These are phyloP conservation scores for Dentipellis sp. DNA, from an alignment of 768 basidiomycete genomes.

Conservation along the genomic window DNA sequence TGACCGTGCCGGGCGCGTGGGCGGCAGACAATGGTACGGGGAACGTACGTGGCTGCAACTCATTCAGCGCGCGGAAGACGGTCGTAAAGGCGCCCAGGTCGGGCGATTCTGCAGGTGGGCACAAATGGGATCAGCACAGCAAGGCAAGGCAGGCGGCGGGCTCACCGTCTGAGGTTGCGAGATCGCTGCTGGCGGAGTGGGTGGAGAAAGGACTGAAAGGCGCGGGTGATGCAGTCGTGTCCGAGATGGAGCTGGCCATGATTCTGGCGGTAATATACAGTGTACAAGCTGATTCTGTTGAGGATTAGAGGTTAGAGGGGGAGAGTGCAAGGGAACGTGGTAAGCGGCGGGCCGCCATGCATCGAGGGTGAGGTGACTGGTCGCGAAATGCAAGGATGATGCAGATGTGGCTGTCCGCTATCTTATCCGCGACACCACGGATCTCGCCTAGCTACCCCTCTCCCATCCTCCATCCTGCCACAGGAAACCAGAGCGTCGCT, in stretches of 20 bases:
- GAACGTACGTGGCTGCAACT: conserved; percentile 37
- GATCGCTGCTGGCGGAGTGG: conserved; percentile 20
- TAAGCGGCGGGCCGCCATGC: not conserved
- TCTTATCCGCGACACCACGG: not conserved
- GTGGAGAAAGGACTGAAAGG: conserved; percentile 31
- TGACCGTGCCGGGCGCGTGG: not conserved
- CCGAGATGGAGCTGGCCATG: conserved; percentile 25
- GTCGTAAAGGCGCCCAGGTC: conserved; percentile 66
- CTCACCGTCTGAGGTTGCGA: conserved; percentile 29
- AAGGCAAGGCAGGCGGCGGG: not conserved
- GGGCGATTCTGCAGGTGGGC: conserved; percentile 39
- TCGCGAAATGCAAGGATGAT: not conserved
- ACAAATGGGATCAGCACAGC: not conserved
- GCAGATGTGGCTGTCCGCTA: not conserved
- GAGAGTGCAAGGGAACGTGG: conserved; percentile 1
- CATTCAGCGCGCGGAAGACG: conserved; percentile 57
- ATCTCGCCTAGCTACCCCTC: not conserved
- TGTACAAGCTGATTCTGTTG: no score
- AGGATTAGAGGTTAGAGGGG: not conserved
- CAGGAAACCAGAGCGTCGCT: no score
- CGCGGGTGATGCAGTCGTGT: conserved; percentile 25
- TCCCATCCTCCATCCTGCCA: no score
- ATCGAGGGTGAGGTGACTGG: not conserved
- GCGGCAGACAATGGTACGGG: conserved; percentile 2
- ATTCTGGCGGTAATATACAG: conserved; percentile 19